Evolutionary conservation across 176 grass and related monocot genomes (phyloP).

Genomic region (Tillandsia leiboldiana): DNA sequence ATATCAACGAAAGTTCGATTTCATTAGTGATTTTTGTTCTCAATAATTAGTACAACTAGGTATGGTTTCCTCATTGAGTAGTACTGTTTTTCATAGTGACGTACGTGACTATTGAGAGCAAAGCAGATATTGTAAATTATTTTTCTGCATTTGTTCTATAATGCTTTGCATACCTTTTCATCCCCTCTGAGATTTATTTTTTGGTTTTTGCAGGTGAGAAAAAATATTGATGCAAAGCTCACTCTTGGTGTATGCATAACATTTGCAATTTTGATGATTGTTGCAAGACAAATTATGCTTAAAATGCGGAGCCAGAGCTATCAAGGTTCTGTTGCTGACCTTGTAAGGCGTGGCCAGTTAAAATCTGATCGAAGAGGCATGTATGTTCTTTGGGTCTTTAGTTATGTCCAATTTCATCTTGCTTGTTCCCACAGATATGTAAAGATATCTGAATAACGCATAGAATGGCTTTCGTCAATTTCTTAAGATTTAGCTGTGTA

Average conservation of each 20-base stretch:
- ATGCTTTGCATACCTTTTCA: neutral
- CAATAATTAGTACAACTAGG: too few species aligned
- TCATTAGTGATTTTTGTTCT: too few species aligned
- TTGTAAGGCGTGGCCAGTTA: constrained; percentile 88
- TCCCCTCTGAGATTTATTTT: constrained; percentile 6
- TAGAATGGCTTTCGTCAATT: neutral
- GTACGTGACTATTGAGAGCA: neutral
- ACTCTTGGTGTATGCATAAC: constrained; percentile 40
- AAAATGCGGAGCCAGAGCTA: constrained; percentile 33
- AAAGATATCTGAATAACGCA: neutral
- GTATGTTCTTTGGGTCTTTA: constrained; percentile 40
- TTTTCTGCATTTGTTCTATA: neutral
- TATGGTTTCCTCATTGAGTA: neutral
- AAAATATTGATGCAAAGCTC: constrained; percentile 35
- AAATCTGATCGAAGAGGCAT: constrained; percentile 73
- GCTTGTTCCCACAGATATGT: neutral
- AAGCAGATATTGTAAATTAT: neutral
- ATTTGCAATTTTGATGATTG: constrained; percentile 43
- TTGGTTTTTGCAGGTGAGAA: constrained; percentile 40
- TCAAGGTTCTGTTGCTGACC: constrained; percentile 82
- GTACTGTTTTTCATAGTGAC: neutral
- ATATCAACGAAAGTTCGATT: too few species aligned
- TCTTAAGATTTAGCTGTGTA: neutral
- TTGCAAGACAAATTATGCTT: constrained; percentile 40
- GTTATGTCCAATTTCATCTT: neutral